A percentile compares a stretch with the other conserved stretches of the same genome.
Conservation (phyloP, 2,329 filamentous ascomycete species). For the Thelonectria rubi region DNA sequence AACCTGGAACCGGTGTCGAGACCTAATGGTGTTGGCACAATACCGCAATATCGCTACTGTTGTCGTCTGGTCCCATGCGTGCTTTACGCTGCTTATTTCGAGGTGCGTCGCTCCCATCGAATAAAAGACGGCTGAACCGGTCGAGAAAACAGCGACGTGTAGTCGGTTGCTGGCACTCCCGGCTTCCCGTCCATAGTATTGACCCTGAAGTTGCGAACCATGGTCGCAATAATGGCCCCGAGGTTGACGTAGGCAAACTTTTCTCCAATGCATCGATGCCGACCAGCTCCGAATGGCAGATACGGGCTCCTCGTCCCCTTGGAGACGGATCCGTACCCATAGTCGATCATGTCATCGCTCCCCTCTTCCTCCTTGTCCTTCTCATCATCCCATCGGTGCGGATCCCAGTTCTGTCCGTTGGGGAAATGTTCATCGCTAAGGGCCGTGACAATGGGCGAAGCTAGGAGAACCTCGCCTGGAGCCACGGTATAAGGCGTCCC, state of each 20-base stretch:
- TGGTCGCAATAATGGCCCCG: conserved; percentile 68
- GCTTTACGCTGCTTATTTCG: too few species aligned
- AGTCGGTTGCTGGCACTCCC: conserved; percentile 71
- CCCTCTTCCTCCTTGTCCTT: conserved; percentile 20
- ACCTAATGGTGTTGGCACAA: too few species aligned
- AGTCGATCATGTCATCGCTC: conserved; percentile 38
- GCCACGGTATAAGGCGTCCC: conserved; percentile 64
- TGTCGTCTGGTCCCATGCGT: background rate
- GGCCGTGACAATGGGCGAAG: conserved; percentile 53
- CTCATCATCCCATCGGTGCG: conserved; percentile 43
- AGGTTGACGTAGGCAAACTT: conserved; percentile 79
- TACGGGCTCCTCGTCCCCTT: conserved; percentile 54
- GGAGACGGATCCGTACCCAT: conserved; percentile 44
- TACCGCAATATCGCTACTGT: too few species aligned
- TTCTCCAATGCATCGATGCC: conserved; percentile 79
- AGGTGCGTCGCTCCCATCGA: conserved; percentile 46
- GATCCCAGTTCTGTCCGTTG: conserved; percentile 42
- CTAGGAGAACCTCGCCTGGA: conserved; percentile 58
- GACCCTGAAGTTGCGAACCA: conserved; percentile 70
- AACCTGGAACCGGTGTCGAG: too few species aligned
- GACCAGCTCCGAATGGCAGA: conserved; percentile 76
- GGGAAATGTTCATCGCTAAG: conserved; percentile 69
- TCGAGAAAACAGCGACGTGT: conserved; percentile 59
- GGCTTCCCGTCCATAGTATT: conserved; percentile 63
- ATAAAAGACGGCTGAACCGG: conserved; percentile 46